These are phyloP conservation scores for Oryza glaberrima DNA, from an alignment of 176 grass and related monocot species.

Conservation along the genomic window DNA sequence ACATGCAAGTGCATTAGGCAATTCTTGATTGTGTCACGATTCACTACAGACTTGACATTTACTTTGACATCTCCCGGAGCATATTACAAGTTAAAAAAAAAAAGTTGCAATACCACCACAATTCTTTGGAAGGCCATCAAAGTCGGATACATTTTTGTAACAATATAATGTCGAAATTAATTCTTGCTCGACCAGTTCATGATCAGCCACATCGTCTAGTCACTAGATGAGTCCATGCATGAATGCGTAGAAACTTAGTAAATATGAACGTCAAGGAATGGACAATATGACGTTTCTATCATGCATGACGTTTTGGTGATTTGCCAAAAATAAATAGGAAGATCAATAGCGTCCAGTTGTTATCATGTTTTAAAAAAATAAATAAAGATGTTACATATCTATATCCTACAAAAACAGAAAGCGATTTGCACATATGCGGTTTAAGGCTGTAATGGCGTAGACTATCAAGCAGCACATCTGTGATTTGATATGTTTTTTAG, in stretches of 20 bases:
- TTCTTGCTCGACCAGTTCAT: neutral
- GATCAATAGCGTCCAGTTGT: neutral
- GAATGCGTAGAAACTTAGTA: neutral
- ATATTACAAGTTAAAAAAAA: neutral
- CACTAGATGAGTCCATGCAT: neutral
- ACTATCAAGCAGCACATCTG: conserved; percentile 42
- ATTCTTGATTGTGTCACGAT: neutral
- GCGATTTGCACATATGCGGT: conserved; percentile 30
- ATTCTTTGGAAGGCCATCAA: conserved; percentile 30
- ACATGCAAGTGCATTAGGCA: neutral
- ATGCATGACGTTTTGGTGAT: neutral
- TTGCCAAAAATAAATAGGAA: conserved; percentile 5
- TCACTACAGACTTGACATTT: conserved; percentile 3
- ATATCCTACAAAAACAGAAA: conserved; percentile 31
- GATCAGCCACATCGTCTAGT: neutral
- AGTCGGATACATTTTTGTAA: neutral
- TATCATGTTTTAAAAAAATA: conserved; percentile 5
- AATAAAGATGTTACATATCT: neutral
- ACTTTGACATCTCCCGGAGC: conserved; percentile 6
- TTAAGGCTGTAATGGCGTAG: conserved; percentile 21
- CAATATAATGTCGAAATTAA: neutral
- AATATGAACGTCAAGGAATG: too few relatives aligned
- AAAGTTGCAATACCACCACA: neutral
- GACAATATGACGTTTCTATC: too few relatives aligned
- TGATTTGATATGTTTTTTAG: conserved; percentile 32